Evolutionary conservation across 1,139 yeast species (phyloP), one percentile per base, ranked within the genome.

Genomic region (Taphrina deformans): DNA sequence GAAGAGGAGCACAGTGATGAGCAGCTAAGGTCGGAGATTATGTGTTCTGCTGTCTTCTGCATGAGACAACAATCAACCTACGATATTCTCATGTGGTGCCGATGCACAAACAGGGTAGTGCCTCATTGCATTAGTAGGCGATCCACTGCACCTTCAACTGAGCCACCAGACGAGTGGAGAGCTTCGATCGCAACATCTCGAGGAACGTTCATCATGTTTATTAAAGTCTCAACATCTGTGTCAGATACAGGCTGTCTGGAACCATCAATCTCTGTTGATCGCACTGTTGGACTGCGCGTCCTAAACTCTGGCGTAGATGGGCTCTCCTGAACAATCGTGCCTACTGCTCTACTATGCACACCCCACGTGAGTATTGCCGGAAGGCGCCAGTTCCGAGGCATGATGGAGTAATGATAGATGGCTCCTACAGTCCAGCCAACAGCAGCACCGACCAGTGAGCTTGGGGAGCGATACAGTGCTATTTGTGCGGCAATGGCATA

Each of bases 401-500:
- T 4, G 4, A 14, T 7, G 7, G 18, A 16, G 12, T 23, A 18
- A 5, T 48, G 56, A 16, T 46, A 77, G 52, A 86, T 74, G 60
- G 79, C 80, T 2, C 92, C 91, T n/a, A 87, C 73, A 1, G 82
- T 67, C 72, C 87, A 79, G 0, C 95, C 95, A 10, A 83, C 73
- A 1, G 80, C 55, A 10, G 86, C 80, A 6, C 85, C 83, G 0
- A 85, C 69, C 0, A 84, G 69, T 38, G 87, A 81, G 56, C 75
- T 74, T 59, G 80, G 73, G 0, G 65, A 53, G 71, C 85, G 85
- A 69, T 83, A 80, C 7, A 85, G 69, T 2, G 83, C 72, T 52
- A 88, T 73, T 51, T 86, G 79, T 7, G 82, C 75, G 51, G 81
- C 82, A 12, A 86, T 69, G 5, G 85, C 70, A 69, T 84, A 85